Conservation (phyloP, 2,329 filamentous ascomycete species). For the Ascochyta fabae region DNA sequence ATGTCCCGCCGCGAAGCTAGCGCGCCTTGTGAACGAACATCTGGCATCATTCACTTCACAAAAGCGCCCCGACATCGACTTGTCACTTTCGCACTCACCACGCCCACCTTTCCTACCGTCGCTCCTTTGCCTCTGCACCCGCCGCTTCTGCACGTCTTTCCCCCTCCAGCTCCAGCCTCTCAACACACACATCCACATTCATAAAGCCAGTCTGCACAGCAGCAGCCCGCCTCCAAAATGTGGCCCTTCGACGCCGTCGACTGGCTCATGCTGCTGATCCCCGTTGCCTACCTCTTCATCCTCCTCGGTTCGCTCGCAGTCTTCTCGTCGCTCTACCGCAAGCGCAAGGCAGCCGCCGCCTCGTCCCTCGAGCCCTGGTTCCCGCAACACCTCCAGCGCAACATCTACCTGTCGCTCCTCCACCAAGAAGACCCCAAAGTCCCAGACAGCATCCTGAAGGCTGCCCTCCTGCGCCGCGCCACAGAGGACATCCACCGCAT, state of each 20-base stretch:
- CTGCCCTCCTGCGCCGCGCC: slow-evolving; percentile 85
- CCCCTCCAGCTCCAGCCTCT: not conserved
- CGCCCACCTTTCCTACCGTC: slow-evolving; percentile 8
- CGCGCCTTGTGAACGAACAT: slow-evolving; percentile 15
- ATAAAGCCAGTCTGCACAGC: slow-evolving; percentile 8
- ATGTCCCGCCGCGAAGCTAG: slow-evolving; percentile 11
- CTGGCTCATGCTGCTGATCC: slow-evolving; percentile 85
- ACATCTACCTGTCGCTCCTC: slow-evolving; percentile 91
- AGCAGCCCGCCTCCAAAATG: slow-evolving; percentile 30
- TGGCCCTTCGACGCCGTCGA: slow-evolving; percentile 62
- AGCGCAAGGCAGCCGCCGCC: slow-evolving; percentile 81
- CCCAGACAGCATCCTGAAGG: slow-evolving; percentile 84
- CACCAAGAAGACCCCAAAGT: slow-evolving; percentile 76
- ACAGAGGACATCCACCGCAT: slow-evolving; percentile 93
- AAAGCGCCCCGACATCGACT: slow-evolving; percentile 9
- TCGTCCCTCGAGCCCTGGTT: slow-evolving; percentile 95
- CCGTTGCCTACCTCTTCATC: slow-evolving; percentile 87
- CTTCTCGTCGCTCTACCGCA: slow-evolving; percentile 91
- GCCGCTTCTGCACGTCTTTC: not conserved
- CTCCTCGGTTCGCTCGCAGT: slow-evolving; percentile 87
- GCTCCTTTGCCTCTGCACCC: slow-evolving; percentile 6
- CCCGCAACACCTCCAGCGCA: slow-evolving; percentile 84
- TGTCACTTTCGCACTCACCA: slow-evolving; percentile 6
- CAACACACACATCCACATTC: not conserved
- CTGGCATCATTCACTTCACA: slow-evolving; percentile 19